Base-by-base conservation (phyloP, 495 filamentous ascomycete genomes). In the Penicillium salamii region DNA sequence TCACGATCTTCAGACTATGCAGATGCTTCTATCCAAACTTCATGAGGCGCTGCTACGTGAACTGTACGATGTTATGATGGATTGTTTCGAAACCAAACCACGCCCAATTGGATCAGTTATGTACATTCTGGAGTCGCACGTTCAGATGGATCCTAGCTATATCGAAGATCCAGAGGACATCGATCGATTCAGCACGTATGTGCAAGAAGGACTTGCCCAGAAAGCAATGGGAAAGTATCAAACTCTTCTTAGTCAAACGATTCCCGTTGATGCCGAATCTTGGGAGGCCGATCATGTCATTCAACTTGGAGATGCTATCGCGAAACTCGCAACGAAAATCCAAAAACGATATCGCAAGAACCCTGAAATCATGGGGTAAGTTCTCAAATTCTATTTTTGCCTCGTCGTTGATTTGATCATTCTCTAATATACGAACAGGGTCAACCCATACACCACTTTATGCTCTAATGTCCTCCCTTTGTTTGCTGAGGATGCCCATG, bases 221-320 rank as follows among this genome's bases (percentile, higher is more conserved):
- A 85, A 85, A 60, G 92, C 93, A 5, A 79, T 75, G 2, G 77
- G 82, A 8, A 85, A 84, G 20, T 96, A 97, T 59, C 78, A 84
- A 46, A 78, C 74, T 5, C 80, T 87, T 50, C 77, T 97, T 19
- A 76, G 86, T 18, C 75, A 84, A 35, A 75, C 89, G 46, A 80
- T 97, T 3, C 89, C 90, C 7, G 77, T 84, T 13, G 82, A 84
- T 45, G 80, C 85, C 53, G 80, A 88, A 46, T 78, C 87, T 31
- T 95, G 93, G 88, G 80, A 93, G 52, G 86, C 91, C 56, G 87
- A 78, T 46, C 85, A 97, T 66, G 84, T 97, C 40, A 87, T 96
- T 45, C 80, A 91, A 53, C 82, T 97, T 33, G 90, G 90, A 17
- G 88, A 95, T 61, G 80, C 86, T 1, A 87, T 97, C 3, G 82